These are phyloP conservation scores for Suhomyces wounanorum DNA, from an alignment of 1,139 yeast genomes.

Conservation along the genomic window DNA sequence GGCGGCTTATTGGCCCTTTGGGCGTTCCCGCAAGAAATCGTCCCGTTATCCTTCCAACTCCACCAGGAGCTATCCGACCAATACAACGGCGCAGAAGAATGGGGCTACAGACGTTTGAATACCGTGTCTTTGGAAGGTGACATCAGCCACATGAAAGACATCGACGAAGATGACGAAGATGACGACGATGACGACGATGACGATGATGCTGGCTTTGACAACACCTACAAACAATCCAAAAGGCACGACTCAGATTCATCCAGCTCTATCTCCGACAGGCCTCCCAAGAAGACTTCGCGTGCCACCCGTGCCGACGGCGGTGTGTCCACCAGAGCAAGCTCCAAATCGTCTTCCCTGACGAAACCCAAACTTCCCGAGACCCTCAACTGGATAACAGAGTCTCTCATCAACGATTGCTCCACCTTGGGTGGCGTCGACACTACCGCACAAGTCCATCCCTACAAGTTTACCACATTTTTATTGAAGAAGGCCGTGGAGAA, in stretches of 20 bases:
- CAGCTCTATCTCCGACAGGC: slow-evolving; percentile 24
- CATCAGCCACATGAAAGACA: slow-evolving; percentile 39
- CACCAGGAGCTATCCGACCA: slow-evolving; percentile 82
- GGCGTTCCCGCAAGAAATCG: slow-evolving; percentile 97
- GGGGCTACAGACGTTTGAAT: slow-evolving; percentile 91
- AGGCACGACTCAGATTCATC: slow-evolving; percentile 25
- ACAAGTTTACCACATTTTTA: slow-evolving; percentile 81
- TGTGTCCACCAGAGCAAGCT: slow-evolving; percentile 5
- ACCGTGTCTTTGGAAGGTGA: slow-evolving; percentile 90
- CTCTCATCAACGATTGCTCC: slow-evolving; percentile 72
- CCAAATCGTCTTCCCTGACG: slow-evolving; percentile 9
- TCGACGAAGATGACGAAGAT: slow-evolving; percentile 24
- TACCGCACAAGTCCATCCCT: slow-evolving; percentile 97
- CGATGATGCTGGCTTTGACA: background rate
- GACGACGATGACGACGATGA: slow-evolving; percentile 13
- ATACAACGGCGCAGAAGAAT: slow-evolving; percentile 77
- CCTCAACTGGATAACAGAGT: slow-evolving; percentile 78
- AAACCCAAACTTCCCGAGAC: slow-evolving; percentile 59
- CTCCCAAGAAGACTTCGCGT: slow-evolving; percentile 39
- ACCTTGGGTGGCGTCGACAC: slow-evolving; percentile 82
- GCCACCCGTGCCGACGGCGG: slow-evolving; percentile 21
- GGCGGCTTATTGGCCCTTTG: slow-evolving; percentile 93
- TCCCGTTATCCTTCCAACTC: slow-evolving; percentile 80
- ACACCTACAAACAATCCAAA: slow-evolving; percentile 17
- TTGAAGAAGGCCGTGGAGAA: slow-evolving; percentile 75